Conservation (phyloP, 441 rosid genomes). For the Rhodomyrtus psidioides region DNA sequence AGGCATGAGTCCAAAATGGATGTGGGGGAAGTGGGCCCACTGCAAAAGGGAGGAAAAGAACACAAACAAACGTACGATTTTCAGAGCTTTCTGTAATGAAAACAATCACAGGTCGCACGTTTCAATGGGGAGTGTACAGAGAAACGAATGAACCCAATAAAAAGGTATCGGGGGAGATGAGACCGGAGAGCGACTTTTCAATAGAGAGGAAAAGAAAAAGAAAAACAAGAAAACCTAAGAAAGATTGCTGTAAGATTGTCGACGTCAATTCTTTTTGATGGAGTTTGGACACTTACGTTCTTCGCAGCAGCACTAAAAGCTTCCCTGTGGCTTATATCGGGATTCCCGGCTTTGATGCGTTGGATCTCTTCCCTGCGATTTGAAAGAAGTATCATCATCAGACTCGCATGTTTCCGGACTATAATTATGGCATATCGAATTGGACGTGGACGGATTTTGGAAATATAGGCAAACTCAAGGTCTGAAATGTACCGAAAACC, state of each 20-base stretch:
- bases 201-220: background rate
- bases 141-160: background rate
- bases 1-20: conserved; percentile 96
- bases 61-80: background rate
- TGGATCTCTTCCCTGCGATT: conserved; percentile 38
- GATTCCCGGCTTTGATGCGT: conserved; percentile 45
- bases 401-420: background rate
- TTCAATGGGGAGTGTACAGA: background rate
- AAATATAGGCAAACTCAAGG: background rate
- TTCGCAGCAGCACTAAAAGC: conserved; percentile 53
- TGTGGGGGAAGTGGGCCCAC: conserved; percentile 99
- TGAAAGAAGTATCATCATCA: background rate
- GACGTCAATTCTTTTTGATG: background rate
- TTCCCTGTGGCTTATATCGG: conserved; percentile 40
- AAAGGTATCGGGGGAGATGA: background rate
- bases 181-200: background rate
- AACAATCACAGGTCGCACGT: background rate
- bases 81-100: background rate
- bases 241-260: background rate
- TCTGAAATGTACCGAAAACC: background rate
- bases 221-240: background rate
- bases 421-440: background rate
- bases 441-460: background rate
- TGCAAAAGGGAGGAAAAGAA: conserved; percentile 9
- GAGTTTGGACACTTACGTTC: conserved; percentile 19